phyloP scores from a whole-genome alignment of 345 rosid genomes.

The Hibiscus mutabilis region DNA sequence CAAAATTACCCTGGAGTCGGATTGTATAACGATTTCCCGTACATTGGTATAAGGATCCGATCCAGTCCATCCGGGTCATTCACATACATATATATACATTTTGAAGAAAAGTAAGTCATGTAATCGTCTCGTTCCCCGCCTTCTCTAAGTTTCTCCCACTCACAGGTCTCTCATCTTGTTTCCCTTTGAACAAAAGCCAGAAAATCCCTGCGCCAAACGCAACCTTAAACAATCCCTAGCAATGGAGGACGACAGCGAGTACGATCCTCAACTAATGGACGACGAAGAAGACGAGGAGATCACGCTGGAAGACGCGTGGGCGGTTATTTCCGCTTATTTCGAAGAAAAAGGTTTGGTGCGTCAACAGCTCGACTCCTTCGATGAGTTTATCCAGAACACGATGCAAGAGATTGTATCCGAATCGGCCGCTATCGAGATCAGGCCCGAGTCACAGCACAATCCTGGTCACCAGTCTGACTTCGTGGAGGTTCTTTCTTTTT shows the following conservation, averaged over 20 bases:
- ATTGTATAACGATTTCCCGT: too few relatives aligned
- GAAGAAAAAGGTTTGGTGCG: constrained; percentile 94
- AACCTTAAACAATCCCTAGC: background rate
- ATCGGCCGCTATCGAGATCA: constrained; percentile 88
- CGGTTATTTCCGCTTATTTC: constrained; percentile 89
- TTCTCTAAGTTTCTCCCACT: too few relatives aligned
- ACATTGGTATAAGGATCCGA: too few relatives aligned
- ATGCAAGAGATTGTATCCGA: constrained; percentile 97
- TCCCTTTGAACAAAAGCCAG: background rate
- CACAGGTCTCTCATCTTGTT: background rate
- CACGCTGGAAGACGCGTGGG: constrained; percentile 93
- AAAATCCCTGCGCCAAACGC: background rate
- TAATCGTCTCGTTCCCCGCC: too few relatives aligned
- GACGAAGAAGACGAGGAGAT: constrained; percentile 76
- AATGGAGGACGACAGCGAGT: constrained; percentile 69
- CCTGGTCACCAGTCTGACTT: constrained; percentile 91
- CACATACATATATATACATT: too few relatives aligned
- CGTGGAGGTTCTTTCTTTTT: constrained; percentile 54
- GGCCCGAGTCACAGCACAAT: constrained; percentile 96
- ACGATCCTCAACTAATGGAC: constrained; percentile 42
- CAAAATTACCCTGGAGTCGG: too few relatives aligned
- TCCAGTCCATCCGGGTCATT: too few relatives aligned
- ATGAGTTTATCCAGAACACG: constrained; percentile 92
- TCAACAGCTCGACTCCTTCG: constrained; percentile 92
- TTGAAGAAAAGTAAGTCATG: too few relatives aligned